phyloP scores from a whole-genome alignment of 129 eudicot genomes.

The Arctium minus region DNA sequence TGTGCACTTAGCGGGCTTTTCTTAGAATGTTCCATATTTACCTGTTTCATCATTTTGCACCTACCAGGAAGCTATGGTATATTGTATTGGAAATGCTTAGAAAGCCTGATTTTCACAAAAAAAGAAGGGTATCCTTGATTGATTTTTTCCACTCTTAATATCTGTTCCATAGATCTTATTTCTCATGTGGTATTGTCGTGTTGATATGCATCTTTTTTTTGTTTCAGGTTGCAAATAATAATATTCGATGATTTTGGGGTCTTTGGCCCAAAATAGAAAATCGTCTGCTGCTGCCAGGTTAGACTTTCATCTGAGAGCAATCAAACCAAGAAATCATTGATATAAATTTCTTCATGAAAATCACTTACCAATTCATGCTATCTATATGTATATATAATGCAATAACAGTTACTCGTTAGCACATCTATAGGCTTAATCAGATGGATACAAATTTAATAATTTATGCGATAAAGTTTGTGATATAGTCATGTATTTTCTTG shows the following conservation, averaged over 20 bases:
- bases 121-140: conserved; percentile 4
- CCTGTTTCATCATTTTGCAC: conserved; percentile 16
- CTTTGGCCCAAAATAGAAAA: background rate
- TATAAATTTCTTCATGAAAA: background rate
- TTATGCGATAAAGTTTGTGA: background rate
- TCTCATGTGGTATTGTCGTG: background rate
- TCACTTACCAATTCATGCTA: background rate
- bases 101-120: conserved; percentile 1
- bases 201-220: conserved; percentile 9
- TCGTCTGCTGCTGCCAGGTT: conserved; percentile 3
- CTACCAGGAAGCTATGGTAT: background rate
- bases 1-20: conserved; percentile 9
- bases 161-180: background rate
- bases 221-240: conserved; percentile 8
- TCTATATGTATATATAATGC: background rate
- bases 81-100: background rate
- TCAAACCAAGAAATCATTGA: background rate
- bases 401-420: background rate
- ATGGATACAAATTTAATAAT: background rate
- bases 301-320: background rate
- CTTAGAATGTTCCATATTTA: conserved; percentile 8
- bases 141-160: background rate
- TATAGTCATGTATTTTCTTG: background rate
- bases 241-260: background rate
- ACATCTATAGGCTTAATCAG: background rate